Evolutionary conservation across 306 rosid species (phyloP), one percentile per base, ranked within the genome.

Genomic region (Cucurbita ficifolia): DNA sequence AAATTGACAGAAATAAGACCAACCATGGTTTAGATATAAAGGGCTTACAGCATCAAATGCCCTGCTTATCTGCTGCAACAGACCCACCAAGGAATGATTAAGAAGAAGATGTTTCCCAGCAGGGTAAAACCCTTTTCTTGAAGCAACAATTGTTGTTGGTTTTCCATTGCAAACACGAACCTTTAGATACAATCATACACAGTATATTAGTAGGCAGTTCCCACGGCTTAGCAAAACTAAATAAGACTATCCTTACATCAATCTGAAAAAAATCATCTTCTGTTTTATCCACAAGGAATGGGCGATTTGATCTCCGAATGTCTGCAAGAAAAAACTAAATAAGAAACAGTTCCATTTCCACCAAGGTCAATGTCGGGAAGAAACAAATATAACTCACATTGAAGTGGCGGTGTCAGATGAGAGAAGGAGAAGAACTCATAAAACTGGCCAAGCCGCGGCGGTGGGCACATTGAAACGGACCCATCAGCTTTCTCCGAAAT

Each of bases 231-330:
- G 52, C 52, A 42, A 35, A 10, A 67, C 22, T 19, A 67, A 45
- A 22, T 0, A 19, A 39, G 73, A 24, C 11, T 35, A 48, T 18
- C 63, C 91, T 86, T 78, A 90, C 98, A 80, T 94, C 98, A 80
- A 94, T 90, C 80, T 94, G 97, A 83, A 94, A 94, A 82, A 85
- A 88, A 83, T 94, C 98, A 59, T 89, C 97, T 67, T 90, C 92
- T 7, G 89, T 79, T 83, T 83, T 90, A 71, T 94, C 96, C 79
- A 89, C 97, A 29, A 86, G 90, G 80, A 90, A 94, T 5, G 96
- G 94, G 72, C 97, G 96, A 59, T 60, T 88, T 12, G 97, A 94
- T 82, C 95, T 87, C 76, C 98, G 86, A 70, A 94, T 86, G 55
- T 94, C 98, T 94, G 84, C 81, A 76, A 80, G 13, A 81, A 73